Evolutionary conservation across 768 basidiomycete genomes (phyloP).

Genomic region (Sistotremastrum suecicum): DNA sequence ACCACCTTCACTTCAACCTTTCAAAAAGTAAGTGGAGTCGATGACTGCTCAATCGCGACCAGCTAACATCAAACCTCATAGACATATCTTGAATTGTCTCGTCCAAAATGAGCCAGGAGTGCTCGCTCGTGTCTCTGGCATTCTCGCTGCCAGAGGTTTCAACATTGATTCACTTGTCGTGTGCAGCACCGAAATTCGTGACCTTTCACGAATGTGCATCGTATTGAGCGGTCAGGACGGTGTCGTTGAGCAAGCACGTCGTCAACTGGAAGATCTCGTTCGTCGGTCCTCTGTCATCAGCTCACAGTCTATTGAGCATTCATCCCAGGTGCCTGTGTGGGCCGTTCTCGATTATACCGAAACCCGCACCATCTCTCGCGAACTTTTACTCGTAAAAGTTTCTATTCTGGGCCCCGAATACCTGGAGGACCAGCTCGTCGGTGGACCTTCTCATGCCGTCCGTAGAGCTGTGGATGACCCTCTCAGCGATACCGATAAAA

Average conservation of each 20-base stretch:
- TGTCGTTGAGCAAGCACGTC: slow-evolving; percentile 90
- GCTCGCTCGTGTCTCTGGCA: slow-evolving; percentile 95
- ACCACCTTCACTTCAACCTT: slow-evolving; percentile 80
- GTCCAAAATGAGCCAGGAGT: slow-evolving; percentile 99
- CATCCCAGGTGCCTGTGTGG: slow-evolving; percentile 87
- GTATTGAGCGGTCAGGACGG: slow-evolving; percentile 94
- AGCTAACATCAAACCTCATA: slow-evolving; percentile 16
- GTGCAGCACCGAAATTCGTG: slow-evolving; percentile 92
- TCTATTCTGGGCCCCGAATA: slow-evolving; percentile 97
- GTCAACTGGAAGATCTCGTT: slow-evolving; percentile 94
- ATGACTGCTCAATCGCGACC: neutral
- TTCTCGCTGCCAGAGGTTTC: slow-evolving; percentile 92
- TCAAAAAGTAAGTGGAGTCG: slow-evolving; percentile 57
- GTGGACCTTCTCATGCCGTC: slow-evolving; percentile 74
- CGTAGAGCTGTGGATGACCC: slow-evolving; percentile 20
- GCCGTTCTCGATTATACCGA: slow-evolving; percentile 97
- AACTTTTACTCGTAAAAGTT: slow-evolving; percentile 89
- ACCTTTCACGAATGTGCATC: slow-evolving; percentile 96
- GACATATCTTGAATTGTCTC: slow-evolving; percentile 92
- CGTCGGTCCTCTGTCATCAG: slow-evolving; percentile 17
- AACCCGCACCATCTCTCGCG: slow-evolving; percentile 81
- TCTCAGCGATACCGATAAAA: slow-evolving; percentile 27
- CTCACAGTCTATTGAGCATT: neutral
- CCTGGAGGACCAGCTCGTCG: slow-evolving; percentile 78
- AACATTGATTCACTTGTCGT: slow-evolving; percentile 99